Evolutionary conservation across 2,329 filamentous ascomycete species (phyloP), one percentile per base, ranked within the genome.

Genomic region (Fusarium nelsonii): DNA sequence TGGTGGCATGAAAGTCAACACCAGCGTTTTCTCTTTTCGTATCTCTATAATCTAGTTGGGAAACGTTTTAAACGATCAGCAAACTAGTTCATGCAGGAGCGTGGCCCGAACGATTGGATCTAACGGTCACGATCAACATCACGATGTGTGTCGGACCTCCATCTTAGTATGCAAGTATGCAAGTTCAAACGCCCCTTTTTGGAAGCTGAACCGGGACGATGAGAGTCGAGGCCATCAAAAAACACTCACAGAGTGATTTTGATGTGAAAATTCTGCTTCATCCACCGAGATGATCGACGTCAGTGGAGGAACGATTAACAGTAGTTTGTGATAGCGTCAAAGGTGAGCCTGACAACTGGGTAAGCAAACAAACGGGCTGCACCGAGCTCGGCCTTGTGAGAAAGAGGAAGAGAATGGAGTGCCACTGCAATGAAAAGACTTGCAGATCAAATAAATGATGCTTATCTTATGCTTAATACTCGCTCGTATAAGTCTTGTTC

Each of bases 1-100:
- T 52, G 59, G 52, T 58, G 46, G 59, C 53, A 50, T 36, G 20
- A 49, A 8, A 37, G 32, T 43, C 40, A 44, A 61, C 33, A 20
- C 26, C 26, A 36, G 12, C 20, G 43, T 33, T 44, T 23, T 52
- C 16, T 36, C 33, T 36, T 23, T 23, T 23, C 15, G 14, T 36
- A 36, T 11, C 15, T 36, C 33, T 7, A 6, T 6, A 36, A 7
- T 23, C 20, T 32, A 20, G 20, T 15, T 18, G 33, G 34, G 30
- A 37, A 63, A 39, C 36, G 30, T 49, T 63, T 63, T 23, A 26
- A 9, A 3, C 18, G 14, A 34, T 57, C 34, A 12, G 8, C 23
- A 37, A 44, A 18, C 43, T 63, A 3, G 33, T 7, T 20, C 6
- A 4, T 44, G 1, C 18, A 28, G 14, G 34, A 45, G 16, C 37